These are phyloP conservation scores for Eimeria nieschulzi DNA, from an alignment of 169 alveolate genomes.

Conservation along the genomic window DNA sequence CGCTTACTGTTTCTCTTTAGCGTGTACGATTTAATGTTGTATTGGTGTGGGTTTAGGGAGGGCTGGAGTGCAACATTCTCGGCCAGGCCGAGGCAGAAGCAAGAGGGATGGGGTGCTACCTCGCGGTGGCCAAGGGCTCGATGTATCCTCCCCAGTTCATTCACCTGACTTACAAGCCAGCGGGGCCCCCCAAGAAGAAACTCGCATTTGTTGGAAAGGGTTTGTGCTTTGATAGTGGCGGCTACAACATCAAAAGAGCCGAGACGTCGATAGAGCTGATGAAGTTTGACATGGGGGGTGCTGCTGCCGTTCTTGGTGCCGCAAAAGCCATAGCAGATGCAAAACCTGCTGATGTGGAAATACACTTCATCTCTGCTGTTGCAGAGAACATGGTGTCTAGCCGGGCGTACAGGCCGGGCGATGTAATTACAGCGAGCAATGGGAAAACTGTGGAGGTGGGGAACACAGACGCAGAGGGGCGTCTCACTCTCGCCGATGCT, in stretches of 20 bases:
- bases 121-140: constrained; percentile 91
- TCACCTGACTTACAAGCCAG: constrained; percentile 85
- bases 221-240: constrained; percentile 94
- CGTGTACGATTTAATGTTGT: not conserved
- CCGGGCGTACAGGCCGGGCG: constrained; percentile 93
- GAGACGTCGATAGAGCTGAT: constrained; percentile 73
- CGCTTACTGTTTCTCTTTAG: no score
- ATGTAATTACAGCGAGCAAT: constrained; percentile 92
- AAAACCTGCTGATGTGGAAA: constrained; percentile 87
- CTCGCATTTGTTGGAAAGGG: constrained; percentile 96
- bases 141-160: constrained; percentile 88
- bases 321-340: constrained; percentile 86
- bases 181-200: constrained; percentile 78
- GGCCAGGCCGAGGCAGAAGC: constrained; percentile 86
- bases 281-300: constrained; percentile 92
- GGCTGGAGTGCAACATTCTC: constrained; percentile 83
- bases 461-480: constrained; percentile 98
- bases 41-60: constrained; percentile 52
- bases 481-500: constrained; percentile 97
- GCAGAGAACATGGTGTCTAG: constrained; percentile 94
- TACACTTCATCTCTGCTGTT: constrained; percentile 89
- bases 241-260: constrained; percentile 89
- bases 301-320: constrained; percentile 91
- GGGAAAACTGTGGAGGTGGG: constrained; percentile 87
- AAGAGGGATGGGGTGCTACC: constrained; percentile 89